Percentiles rank a stretch among this genome's conserved stretches.
phyloP scores from a whole-genome alignment of 2,329 filamentous ascomycete genomes.

The Fusarium haematococcum region DNA sequence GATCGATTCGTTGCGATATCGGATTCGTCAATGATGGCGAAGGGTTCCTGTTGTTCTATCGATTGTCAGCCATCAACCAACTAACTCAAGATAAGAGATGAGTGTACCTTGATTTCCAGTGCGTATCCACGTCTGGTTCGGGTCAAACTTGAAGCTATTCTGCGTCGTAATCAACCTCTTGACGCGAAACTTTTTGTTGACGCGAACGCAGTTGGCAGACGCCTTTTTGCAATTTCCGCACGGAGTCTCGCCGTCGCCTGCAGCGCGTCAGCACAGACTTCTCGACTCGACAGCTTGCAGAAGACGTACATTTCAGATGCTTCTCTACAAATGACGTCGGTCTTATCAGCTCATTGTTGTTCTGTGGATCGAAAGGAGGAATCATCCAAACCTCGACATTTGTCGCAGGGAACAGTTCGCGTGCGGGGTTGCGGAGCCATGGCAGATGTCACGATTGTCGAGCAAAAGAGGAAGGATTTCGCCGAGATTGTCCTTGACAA shows the following conservation, averaged over 20 bases:
- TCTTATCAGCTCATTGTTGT: neutral
- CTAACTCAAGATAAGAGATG: neutral
- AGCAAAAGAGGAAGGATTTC: slow-evolving; percentile 20
- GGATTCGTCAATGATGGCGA: slow-evolving; percentile 25
- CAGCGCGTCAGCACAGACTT: neutral
- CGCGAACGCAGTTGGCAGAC: slow-evolving; percentile 6
- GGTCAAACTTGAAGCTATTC: slow-evolving; percentile 27
- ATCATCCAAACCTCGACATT: slow-evolving; percentile 22
- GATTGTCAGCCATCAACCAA: neutral
- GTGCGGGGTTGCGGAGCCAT: slow-evolving; percentile 30
- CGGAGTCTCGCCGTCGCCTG: slow-evolving; percentile 22
- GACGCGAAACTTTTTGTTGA: slow-evolving; percentile 25
- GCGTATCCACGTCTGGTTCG: slow-evolving; percentile 26
- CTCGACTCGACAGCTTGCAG: neutral
- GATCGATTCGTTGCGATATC: neutral
- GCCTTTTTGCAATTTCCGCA: slow-evolving; percentile 26
- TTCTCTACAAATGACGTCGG: slow-evolving; percentile 16
- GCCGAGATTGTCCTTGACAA: slow-evolving; percentile 8
- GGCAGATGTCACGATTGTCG: too few species aligned
- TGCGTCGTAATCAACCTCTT: slow-evolving; percentile 26
- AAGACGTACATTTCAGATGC: slow-evolving; percentile 26
- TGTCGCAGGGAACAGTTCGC: slow-evolving; percentile 27
- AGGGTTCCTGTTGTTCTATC: neutral
- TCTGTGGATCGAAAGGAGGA: neutral
- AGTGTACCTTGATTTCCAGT: slow-evolving; percentile 10